Evolutionary conservation across 768 basidiomycete species (phyloP).

Genomic region (Harrya chromipes): DNA sequence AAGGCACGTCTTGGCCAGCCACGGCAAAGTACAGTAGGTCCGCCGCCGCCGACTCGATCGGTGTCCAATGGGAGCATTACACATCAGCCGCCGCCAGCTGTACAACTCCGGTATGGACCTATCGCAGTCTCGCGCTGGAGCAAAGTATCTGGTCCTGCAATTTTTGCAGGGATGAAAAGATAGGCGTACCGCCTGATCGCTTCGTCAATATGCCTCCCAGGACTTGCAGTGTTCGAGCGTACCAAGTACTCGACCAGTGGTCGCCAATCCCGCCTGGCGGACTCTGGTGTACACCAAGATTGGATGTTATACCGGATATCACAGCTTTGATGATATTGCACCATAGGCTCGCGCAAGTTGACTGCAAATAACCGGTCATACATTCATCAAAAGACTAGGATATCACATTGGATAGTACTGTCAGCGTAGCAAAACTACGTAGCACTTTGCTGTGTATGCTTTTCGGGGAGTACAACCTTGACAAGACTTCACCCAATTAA

Average conservation of each 20-base stretch:
- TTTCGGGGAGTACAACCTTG: conserved; percentile 21
- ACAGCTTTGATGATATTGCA: conserved; percentile 3
- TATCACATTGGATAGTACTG: conserved; percentile 12
- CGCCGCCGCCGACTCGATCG: conserved; percentile 19
- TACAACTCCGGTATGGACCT: conserved; percentile 53
- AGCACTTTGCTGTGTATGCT: conserved; percentile 14
- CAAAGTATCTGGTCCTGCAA: conserved; percentile 64
- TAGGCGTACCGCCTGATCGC: conserved; percentile 31
- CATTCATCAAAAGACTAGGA: conserved; percentile 5
- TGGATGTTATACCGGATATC: conserved; percentile 6
- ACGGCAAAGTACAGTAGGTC: conserved; percentile 21
- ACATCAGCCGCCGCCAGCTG: conserved; percentile 17
- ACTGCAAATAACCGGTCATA: background rate
- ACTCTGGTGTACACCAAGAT: conserved; percentile 5
- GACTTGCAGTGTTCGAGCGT: conserved; percentile 5
- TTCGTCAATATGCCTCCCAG: conserved; percentile 4
- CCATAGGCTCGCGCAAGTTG: background rate
- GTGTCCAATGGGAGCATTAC: conserved; percentile 24
- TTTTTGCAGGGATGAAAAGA: conserved; percentile 64
- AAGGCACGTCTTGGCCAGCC: conserved; percentile 56
- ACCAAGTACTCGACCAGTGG: conserved; percentile 1
- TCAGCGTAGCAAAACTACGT: conserved; percentile 12
- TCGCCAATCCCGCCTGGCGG: background rate
- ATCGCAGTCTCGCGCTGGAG: conserved; percentile 65
- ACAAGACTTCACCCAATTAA: conserved; percentile 31